Evolutionary conservation across 1,284 basidiomycete genomes (phyloP).

Genomic region (Melampsora occidentalis): DNA sequence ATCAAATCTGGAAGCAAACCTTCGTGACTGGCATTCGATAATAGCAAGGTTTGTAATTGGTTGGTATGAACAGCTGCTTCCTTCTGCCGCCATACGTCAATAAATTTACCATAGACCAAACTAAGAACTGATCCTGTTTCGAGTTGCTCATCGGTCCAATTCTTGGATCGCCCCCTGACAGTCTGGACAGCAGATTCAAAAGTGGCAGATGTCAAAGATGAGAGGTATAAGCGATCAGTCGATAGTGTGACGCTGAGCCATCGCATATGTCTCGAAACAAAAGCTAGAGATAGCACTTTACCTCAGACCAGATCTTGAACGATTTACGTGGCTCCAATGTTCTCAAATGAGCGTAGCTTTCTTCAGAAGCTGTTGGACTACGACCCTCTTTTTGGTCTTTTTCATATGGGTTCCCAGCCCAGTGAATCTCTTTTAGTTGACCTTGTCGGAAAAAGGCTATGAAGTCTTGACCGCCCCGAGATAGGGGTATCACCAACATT

Average conservation of each 20-base stretch:
- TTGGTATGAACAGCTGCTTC: constrained; percentile 73
- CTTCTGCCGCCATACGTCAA: constrained; percentile 83
- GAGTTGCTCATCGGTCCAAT: constrained; percentile 82
- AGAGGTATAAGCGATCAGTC: neutral
- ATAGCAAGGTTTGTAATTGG: constrained; percentile 71
- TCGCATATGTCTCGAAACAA: neutral
- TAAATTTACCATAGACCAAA: constrained; percentile 78
- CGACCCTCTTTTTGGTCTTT: constrained; percentile 48
- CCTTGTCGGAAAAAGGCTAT: constrained; percentile 78
- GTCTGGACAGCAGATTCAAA: constrained; percentile 61
- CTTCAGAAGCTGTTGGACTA: neutral
- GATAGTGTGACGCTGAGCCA: neutral
- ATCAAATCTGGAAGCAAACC: constrained; percentile 55
- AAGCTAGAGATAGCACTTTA: neutral
- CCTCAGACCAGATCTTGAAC: constrained; percentile 61
- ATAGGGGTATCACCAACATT: constrained; percentile 73
- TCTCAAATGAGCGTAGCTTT: neutral
- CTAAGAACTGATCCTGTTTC: constrained; percentile 83
- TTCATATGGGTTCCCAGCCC: constrained; percentile 75
- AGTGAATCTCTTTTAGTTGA: constrained; percentile 68
- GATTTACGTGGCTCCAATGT: constrained; percentile 70
- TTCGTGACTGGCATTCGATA: constrained; percentile 87
- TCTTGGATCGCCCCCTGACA: constrained; percentile 68
- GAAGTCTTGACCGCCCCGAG: constrained; percentile 59
- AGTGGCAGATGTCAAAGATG: neutral